These are phyloP conservation scores for Alternaria infectoria DNA, from an alignment of 2,329 filamentous ascomycete genomes.

Conservation along the genomic window DNA sequence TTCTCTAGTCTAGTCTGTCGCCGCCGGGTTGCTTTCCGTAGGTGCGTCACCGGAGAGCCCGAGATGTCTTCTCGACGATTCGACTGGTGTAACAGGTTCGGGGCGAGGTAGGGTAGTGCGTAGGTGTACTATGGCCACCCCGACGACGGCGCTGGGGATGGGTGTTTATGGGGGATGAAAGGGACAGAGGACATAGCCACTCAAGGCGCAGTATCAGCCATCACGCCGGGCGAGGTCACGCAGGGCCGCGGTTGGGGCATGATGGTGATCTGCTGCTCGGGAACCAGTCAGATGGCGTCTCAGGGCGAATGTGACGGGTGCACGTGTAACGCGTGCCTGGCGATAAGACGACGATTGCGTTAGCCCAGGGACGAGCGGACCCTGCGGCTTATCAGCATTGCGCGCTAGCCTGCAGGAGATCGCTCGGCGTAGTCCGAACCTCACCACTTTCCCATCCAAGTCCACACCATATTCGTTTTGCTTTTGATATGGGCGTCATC, in stretches of 20 bases:
- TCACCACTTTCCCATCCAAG: not conserved
- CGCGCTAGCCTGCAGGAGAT: conserved; percentile 1
- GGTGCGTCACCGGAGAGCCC: conserved; percentile 2
- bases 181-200: conserved; percentile 34
- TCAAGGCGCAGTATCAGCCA: conserved; percentile 40
- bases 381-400: conserved; percentile 15
- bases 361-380: not conserved
- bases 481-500: not conserved
- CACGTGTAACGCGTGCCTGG: conserved; percentile 20
- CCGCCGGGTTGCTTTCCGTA: conserved; percentile 2
- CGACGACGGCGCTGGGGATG: conserved; percentile 1
- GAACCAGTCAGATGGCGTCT: conserved; percentile 13
- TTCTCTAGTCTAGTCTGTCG: conserved; percentile 11
- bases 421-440: conserved; percentile 2
- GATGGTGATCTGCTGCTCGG: conserved; percentile 32
- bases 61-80: conserved; percentile 6
- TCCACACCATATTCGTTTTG: not conserved
- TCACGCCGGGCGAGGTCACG: conserved; percentile 34
- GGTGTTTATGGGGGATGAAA: conserved; percentile 19
- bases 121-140: not conserved
- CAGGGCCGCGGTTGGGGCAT: conserved; percentile 37
- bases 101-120: not conserved
- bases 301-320: conserved; percentile 9
- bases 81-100: conserved; percentile 12
- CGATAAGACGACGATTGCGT: conserved; percentile 8